These are phyloP conservation scores for Candida anglica DNA, from an alignment of 805 yeast genomes.

Conservation along the genomic window DNA sequence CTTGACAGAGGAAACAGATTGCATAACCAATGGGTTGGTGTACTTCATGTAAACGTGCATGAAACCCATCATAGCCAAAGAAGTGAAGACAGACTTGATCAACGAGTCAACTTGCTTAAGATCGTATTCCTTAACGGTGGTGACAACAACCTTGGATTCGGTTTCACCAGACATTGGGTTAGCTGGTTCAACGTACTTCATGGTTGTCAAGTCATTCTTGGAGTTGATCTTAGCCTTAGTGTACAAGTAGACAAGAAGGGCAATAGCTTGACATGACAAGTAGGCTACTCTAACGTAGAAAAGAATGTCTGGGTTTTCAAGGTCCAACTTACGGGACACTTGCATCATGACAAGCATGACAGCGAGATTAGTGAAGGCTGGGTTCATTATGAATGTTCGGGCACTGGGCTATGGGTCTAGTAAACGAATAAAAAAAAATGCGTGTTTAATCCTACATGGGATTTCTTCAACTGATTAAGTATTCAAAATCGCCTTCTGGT, in stretches of 20 bases:
- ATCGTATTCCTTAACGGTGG: slow-evolving; percentile 94
- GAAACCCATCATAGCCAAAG: slow-evolving; percentile 95
- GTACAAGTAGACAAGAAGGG: slow-evolving; percentile 63
- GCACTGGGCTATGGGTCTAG: too few relatives aligned
- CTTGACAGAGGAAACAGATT: slow-evolving; percentile 86
- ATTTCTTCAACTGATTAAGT: too few relatives aligned
- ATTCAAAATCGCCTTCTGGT: too few relatives aligned
- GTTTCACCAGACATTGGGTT: slow-evolving; percentile 73
- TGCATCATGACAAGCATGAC: slow-evolving; percentile 97
- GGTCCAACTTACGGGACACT: slow-evolving; percentile 80
- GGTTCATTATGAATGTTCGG: slow-evolving; percentile 55
- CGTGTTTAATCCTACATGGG: too few relatives aligned
- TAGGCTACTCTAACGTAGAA: slow-evolving; percentile 75
- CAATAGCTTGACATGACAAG: slow-evolving; percentile 58
- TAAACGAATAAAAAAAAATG: too few relatives aligned
- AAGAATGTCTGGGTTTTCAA: slow-evolving; percentile 75
- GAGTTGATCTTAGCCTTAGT: slow-evolving; percentile 56
- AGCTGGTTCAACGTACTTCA: slow-evolving; percentile 87
- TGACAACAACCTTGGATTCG: slow-evolving; percentile 72
- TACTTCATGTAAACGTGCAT: slow-evolving; percentile 97
- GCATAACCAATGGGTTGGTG: slow-evolving; percentile 96
- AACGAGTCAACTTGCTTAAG: slow-evolving; percentile 77
- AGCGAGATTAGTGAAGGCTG: slow-evolving; percentile 80
- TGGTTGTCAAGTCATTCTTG: slow-evolving; percentile 86
- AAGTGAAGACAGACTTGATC: slow-evolving; percentile 79